Evolutionary conservation across 306 rosid species (phyloP).

Genomic region (Cotoneaster glaucophyllus): DNA sequence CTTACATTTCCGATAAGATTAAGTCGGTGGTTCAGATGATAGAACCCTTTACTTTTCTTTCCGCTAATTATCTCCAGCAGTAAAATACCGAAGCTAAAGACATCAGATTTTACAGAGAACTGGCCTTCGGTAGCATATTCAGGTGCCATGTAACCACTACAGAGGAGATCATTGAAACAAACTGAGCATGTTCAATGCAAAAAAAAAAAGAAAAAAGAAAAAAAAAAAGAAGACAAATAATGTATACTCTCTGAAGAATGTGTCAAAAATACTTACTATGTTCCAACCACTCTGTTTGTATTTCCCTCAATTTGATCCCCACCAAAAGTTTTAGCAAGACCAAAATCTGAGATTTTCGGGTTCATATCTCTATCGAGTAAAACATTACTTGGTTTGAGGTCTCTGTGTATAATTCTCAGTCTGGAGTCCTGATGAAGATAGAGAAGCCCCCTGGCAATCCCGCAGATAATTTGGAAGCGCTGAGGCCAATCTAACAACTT

Average conservation of each 20-base stretch:
- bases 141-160: slow-evolving; percentile 31
- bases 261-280: slow-evolving; percentile 37
- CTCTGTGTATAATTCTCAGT: slow-evolving; percentile 52
- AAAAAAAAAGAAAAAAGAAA: background rate
- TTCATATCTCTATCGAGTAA: slow-evolving; percentile 38
- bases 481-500: slow-evolving; percentile 40
- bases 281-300: slow-evolving; percentile 57
- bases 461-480: slow-evolving; percentile 43
- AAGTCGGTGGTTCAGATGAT: slow-evolving; percentile 8
- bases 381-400: slow-evolving; percentile 53
- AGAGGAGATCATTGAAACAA: background rate
- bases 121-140: slow-evolving; percentile 25
- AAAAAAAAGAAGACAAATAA: background rate
- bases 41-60: slow-evolving; percentile 38
- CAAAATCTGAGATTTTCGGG: slow-evolving; percentile 62
- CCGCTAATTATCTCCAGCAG: slow-evolving; percentile 46
- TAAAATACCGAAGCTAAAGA: slow-evolving; percentile 40
- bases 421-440: slow-evolving; percentile 64
- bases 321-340: slow-evolving; percentile 45
- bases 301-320: slow-evolving; percentile 49
- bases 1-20: slow-evolving; percentile 54
- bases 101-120: slow-evolving; percentile 28
- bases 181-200: background rate
- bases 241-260: background rate
- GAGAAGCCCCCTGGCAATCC: slow-evolving; percentile 50